Evolutionary conservation across 139 green algal species (phyloP).

Genomic region (Chlorella sorokiniana): DNA sequence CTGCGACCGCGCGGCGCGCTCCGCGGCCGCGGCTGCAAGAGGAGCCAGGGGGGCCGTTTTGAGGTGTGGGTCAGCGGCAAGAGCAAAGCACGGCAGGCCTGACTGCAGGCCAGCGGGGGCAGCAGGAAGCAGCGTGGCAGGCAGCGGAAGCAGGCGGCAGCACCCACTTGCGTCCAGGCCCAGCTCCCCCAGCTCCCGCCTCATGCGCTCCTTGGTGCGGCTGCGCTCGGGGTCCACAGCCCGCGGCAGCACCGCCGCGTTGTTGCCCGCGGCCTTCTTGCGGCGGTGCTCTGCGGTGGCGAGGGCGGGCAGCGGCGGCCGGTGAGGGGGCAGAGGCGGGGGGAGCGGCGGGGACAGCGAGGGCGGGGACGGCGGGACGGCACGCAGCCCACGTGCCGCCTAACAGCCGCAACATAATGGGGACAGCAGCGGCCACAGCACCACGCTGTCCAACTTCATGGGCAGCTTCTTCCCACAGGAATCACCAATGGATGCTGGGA

Average conservation of each 20-base stretch:
- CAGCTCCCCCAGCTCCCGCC: slow-evolving; percentile 68
- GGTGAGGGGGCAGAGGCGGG: not conserved
- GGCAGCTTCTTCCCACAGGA: too few species aligned
- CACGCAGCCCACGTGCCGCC: too few species aligned
- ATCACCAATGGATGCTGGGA: too few species aligned
- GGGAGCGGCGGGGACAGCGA: not conserved
- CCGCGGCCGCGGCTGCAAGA: slow-evolving; percentile 61
- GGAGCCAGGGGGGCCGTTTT: too few species aligned
- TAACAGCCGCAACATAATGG: too few species aligned
- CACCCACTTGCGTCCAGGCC: slow-evolving; percentile 81
- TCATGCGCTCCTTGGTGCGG: slow-evolving; percentile 54
- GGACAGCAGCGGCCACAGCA: not conserved
- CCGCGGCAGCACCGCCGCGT: slow-evolving; percentile 76
- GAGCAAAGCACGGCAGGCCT: not conserved
- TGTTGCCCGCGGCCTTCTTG: slow-evolving; percentile 75
- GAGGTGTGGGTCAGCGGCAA: not conserved
- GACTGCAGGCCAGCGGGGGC: too few species aligned
- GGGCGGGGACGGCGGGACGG: not conserved
- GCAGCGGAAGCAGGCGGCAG: not conserved
- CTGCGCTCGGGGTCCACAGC: slow-evolving; percentile 63
- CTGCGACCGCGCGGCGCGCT: slow-evolving; percentile 60
- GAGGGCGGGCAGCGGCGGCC: too few species aligned
- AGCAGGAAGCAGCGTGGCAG: too few species aligned
- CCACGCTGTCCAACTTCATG: too few species aligned
- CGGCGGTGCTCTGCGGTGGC: slow-evolving; percentile 70